Conservation (phyloP, 1,139 yeast genomes). For the Candida pseudoviswanathii region DNA sequence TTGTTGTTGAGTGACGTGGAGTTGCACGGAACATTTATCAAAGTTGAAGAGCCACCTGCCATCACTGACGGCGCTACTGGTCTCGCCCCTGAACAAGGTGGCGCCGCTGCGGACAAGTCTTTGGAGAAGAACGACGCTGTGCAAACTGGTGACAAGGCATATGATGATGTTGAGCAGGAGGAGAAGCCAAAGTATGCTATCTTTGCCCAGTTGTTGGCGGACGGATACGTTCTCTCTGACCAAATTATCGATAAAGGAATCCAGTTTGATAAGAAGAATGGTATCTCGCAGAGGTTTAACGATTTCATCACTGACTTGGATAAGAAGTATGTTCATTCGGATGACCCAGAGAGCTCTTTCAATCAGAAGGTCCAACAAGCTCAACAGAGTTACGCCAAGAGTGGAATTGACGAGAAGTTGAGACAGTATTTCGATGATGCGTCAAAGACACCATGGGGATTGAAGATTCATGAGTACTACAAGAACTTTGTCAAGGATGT, state of each 20-base stretch:
- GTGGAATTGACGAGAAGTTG: conserved; percentile 10
- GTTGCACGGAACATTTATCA: conserved; percentile 58
- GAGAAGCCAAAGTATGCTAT: conserved; percentile 77
- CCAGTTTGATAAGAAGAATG: conserved; percentile 65
- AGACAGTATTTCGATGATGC: conserved; percentile 41
- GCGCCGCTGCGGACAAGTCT: conserved; percentile 11
- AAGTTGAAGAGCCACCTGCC: conserved; percentile 42
- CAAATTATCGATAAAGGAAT: conserved; percentile 60
- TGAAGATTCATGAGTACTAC: conserved; percentile 39
- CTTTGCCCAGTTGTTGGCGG: conserved; percentile 73
- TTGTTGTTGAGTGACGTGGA: conserved; percentile 73
- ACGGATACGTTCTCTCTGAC: conserved; percentile 71
- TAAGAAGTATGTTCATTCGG: conserved; percentile 50
- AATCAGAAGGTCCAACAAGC: conserved; percentile 20
- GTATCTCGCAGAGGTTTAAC: conserved; percentile 58
- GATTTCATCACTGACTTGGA: conserved; percentile 58
- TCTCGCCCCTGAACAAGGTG: conserved; percentile 8
- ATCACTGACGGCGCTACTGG: conserved; percentile 17
- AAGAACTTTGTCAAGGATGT: conserved; percentile 57
- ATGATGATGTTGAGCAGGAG: conserved; percentile 66
- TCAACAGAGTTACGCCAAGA: conserved; percentile 14
- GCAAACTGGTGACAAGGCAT: conserved; percentile 23
- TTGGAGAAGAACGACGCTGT: conserved; percentile 24
- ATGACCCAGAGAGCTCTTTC: conserved; percentile 19
- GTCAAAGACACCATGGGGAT: conserved; percentile 37